These are phyloP conservation scores for Diaporthe sp. DNA, from an alignment of 2,329 filamentous ascomycete species.

Conservation along the genomic window DNA sequence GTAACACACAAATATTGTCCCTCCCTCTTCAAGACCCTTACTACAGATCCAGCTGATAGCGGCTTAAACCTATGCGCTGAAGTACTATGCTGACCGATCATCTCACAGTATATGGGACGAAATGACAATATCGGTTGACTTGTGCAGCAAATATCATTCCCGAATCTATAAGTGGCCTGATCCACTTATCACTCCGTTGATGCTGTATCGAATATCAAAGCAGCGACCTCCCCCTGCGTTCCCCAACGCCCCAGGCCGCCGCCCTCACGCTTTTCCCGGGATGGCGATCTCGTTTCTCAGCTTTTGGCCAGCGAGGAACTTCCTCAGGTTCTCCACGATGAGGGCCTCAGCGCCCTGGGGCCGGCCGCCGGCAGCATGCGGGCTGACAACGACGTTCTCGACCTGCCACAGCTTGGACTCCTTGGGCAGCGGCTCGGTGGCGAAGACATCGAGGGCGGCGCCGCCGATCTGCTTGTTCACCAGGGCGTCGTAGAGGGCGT, in stretches of 20 bases:
- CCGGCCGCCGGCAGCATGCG: constrained; percentile 71
- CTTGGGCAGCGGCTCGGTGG: constrained; percentile 59
- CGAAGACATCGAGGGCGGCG: constrained; percentile 57
- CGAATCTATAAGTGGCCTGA: background rate
- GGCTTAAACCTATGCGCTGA: too few relatives aligned
- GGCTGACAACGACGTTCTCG: constrained; percentile 67
- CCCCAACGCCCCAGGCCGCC: background rate
- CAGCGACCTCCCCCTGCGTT: background rate
- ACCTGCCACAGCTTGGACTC: constrained; percentile 63
- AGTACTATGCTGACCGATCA: too few relatives aligned
- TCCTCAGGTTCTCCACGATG: constrained; percentile 72
- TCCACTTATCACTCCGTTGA: constrained; percentile 8
- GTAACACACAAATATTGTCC: background rate
- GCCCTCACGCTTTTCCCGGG: constrained; percentile 28
- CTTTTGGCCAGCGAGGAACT: constrained; percentile 70
- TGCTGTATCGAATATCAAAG: constrained; percentile 23
- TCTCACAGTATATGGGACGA: background rate
- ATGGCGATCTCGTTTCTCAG: constrained; percentile 67
- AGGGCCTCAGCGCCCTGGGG: constrained; percentile 72
- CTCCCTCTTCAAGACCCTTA: background rate
- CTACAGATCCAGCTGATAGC: too few relatives aligned
- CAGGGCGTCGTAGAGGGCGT: constrained; percentile 51
- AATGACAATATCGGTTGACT: background rate
- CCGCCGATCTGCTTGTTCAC: constrained; percentile 49
- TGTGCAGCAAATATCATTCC: background rate